Base-by-base conservation (phyloP, 2,329 filamentous ascomycete genomes). In the Claviceps capensis region DNA sequence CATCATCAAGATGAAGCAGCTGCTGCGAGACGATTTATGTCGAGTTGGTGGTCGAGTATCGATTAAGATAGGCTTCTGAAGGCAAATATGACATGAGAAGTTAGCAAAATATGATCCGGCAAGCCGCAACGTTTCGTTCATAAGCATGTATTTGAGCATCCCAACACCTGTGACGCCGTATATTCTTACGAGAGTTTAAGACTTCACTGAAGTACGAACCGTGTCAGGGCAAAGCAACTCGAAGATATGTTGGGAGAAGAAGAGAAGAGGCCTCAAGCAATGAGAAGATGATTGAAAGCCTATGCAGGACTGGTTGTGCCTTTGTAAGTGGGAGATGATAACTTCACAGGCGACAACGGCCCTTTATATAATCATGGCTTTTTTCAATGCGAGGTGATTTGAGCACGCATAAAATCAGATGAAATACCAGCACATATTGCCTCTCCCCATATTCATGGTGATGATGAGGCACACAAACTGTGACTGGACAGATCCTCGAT, bases 1-100 rank as follows among this genome's bases (percentile, higher is more conserved):
- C 72, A 72, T 74, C 60, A 63, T 68, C 62, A 62, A 54, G 56
- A 61, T 67, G 63, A 64, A 59, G 64, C 65, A 67, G 62, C 60
- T 63, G 36, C 23, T 49, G 38, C 47, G 34, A 14, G 43, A 34
- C 11, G 49, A 46, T 19, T 36, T 48, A 43, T n/a, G 8, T 14
- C 38, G 7, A n/a, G 44, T 51, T 23, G n/a, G 23, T 43, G 50
- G 11, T n/a, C 19, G 13, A 37, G 13, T 22, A 44, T 47, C 23
- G 23, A 41, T 13, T 2, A 13, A 5, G 26, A n/a, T 26, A 13
- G 50, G 34, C 6, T 42, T 44, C 48, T 54, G 48, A 22, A 4
- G 23, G 16, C 30, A 8, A 46, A 17, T 34, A 40, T 9, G 45
- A 14, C 16, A 11, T 41, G 38, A 5, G 47, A 26, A 43, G 48